Base-by-base conservation (phyloP, 192 early-diverging fungal genomes). In the Mortierella alpina region DNA sequence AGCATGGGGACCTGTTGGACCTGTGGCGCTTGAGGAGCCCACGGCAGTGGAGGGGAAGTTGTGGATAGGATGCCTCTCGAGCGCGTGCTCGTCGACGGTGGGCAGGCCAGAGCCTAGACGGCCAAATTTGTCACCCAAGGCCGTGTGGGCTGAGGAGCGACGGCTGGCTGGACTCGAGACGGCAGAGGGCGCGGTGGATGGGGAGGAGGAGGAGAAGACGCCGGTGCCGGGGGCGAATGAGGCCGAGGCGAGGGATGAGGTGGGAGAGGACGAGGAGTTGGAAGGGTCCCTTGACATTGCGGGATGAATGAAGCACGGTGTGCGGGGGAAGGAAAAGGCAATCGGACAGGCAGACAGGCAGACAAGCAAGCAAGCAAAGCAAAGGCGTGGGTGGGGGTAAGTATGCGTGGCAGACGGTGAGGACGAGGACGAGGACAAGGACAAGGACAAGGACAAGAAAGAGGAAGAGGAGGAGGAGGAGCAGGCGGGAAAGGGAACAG, bases 41-140 rank as follows among this genome's bases (percentile, higher is more conserved):
- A 47, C 47, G 18, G 67, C 59, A 14, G 55, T 41, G 2, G 68
- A 62, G 4, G 68, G 50, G 3, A 61, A 70, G 59, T 49, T 66
- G 7, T 55, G 67, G 54, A 51, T 22, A 55, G 52, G 50, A 20
- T 20, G 61, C 20, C 63, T 57, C 23, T 49, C 67, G 13, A 54
- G 53, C 17, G 58, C 76, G 48, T 66, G 66, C 59, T 80, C 76
- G 31, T 72, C 70, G 59, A 80, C 76, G 23, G 76, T 80, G 18
- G 76, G 70, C 13, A 80, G 60, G 40, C 70, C 76, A 20, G 48
- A 42, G 22, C 65, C 70, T 6, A 65, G 50, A 15, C 70, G 68
- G 45, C 70, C 66, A 63, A 80, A 80, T 55, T 61, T 80, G 60
- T 80, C 77, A n/a, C 69, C 66, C 41, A 72, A 40, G 40, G 64